Conservation (phyloP, 345 rosid genomes). For the Angophora floribunda region DNA sequence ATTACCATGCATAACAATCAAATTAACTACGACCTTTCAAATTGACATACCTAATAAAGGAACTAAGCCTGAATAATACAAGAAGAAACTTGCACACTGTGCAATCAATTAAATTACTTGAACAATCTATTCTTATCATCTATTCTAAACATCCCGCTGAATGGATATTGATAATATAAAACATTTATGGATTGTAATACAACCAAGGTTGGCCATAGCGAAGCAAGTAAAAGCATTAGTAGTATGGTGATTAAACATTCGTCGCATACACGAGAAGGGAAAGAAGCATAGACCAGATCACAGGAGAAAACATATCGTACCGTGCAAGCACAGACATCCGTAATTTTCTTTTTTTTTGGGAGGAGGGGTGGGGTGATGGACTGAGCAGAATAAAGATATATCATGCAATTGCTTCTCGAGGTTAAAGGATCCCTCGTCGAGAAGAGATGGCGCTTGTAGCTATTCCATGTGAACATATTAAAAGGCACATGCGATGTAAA, state of each 20-base stretch:
- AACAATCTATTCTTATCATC: neutral
- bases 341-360: no score
- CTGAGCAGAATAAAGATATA: neutral
- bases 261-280: neutral
- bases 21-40: neutral
- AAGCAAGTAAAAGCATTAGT: neutral
- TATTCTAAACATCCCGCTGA: neutral
- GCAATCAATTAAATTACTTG: neutral
- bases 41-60: neutral
- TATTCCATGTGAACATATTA: neutral
- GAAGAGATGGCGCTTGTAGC: neutral
- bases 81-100: neutral
- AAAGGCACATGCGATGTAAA: neutral
- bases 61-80: neutral
- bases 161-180: no score
- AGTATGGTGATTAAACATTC: neutral
- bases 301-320: neutral
- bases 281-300: neutral
- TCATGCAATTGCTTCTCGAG: neutral
- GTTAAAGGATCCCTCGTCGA: fast-evolving
- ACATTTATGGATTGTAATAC: neutral
- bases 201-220: neutral
- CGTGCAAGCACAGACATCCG: neutral
- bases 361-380: neutral
- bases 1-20: neutral